Evolutionary conservation across 768 basidiomycete genomes (phyloP).

Genomic region (Lentinus brumalis): DNA sequence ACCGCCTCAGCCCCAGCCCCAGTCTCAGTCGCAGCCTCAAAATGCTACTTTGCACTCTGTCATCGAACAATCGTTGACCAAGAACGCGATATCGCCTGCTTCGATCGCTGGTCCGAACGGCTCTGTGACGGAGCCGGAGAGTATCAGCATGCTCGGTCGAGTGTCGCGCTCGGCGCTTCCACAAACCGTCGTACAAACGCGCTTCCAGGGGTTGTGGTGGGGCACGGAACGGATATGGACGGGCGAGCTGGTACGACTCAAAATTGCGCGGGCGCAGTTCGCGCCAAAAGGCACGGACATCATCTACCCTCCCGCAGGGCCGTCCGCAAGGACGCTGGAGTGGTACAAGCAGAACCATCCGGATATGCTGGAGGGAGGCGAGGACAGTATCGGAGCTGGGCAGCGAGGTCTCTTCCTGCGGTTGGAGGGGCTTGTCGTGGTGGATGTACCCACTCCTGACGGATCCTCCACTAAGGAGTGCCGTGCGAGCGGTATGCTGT

Average conservation of each 20-base stretch:
- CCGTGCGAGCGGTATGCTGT: constrained; percentile 71
- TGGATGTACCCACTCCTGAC: constrained; percentile 48
- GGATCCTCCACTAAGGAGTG: constrained; percentile 55
- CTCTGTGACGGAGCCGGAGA: constrained; percentile 25
- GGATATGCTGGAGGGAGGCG: constrained; percentile 26
- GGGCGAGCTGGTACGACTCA: constrained; percentile 81
- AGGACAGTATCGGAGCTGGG: constrained; percentile 44
- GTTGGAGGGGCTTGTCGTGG: constrained; percentile 64
- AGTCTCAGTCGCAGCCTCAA: neutral
- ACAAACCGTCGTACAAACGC: constrained; percentile 48
- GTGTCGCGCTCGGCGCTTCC: constrained; percentile 19
- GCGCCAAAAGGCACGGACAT: constrained; percentile 64
- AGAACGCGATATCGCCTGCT: neutral
- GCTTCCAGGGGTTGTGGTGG: constrained; percentile 87
- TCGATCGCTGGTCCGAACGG: constrained; percentile 21
- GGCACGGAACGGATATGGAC: constrained; percentile 88
- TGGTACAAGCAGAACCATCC: constrained; percentile 32
- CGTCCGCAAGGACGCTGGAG: constrained; percentile 33
- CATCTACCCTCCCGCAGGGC: constrained; percentile 65
- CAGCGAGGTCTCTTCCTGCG: constrained; percentile 73
- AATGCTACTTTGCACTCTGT: constrained; percentile 3
- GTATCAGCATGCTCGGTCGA: constrained; percentile 29
- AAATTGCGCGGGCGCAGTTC: constrained; percentile 63
- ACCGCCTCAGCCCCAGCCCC: neutral
- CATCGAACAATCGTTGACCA: constrained; percentile 12